These are phyloP conservation scores for Helminthosporium solani DNA, from an alignment of 2,329 filamentous ascomycete genomes.

Conservation along the genomic window DNA sequence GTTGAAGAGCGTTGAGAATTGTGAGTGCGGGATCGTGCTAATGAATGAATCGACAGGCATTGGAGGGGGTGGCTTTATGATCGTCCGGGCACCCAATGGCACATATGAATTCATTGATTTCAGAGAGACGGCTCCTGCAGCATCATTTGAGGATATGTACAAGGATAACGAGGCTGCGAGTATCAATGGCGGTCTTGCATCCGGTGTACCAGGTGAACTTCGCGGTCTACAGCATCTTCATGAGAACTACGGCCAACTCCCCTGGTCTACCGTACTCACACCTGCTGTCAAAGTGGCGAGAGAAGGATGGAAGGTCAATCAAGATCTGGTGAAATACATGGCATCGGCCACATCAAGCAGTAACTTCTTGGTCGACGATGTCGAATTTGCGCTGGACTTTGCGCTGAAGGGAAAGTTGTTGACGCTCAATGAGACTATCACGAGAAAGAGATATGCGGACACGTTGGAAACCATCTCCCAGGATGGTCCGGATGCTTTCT, in stretches of 20 bases:
- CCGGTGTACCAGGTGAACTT: slow-evolving; percentile 72
- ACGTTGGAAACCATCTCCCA: slow-evolving; percentile 77
- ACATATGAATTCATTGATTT: slow-evolving; percentile 87
- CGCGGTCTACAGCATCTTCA: slow-evolving; percentile 80
- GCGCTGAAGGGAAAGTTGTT: slow-evolving; percentile 77
- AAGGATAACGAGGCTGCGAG: slow-evolving; percentile 66
- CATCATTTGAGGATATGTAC: slow-evolving; percentile 84
- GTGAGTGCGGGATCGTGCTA: not conserved
- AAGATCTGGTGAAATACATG: slow-evolving; percentile 77
- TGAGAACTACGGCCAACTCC: slow-evolving; percentile 61
- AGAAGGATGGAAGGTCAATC: slow-evolving; percentile 61
- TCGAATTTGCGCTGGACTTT: slow-evolving; percentile 84
- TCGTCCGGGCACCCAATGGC: slow-evolving; percentile 72
- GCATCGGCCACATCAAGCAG: slow-evolving; percentile 42
- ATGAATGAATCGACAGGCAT: slow-evolving; percentile 58
- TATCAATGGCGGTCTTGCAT: slow-evolving; percentile 67
- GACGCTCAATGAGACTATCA: slow-evolving; percentile 73
- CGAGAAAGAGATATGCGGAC: slow-evolving; percentile 75
- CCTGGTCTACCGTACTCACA: slow-evolving; percentile 64
- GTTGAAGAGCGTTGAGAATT: not conserved
- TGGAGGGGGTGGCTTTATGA: slow-evolving; percentile 87
- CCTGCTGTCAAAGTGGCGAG: slow-evolving; percentile 72
- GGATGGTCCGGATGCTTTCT: slow-evolving; percentile 72
- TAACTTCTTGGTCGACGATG: slow-evolving; percentile 73
- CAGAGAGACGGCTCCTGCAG: slow-evolving; percentile 80